Percentiles rank a stretch among this genome's conserved stretches.
Conservation (phyloP, 108 stramenopile genomes). For the Skeletonema grethae region DNA sequence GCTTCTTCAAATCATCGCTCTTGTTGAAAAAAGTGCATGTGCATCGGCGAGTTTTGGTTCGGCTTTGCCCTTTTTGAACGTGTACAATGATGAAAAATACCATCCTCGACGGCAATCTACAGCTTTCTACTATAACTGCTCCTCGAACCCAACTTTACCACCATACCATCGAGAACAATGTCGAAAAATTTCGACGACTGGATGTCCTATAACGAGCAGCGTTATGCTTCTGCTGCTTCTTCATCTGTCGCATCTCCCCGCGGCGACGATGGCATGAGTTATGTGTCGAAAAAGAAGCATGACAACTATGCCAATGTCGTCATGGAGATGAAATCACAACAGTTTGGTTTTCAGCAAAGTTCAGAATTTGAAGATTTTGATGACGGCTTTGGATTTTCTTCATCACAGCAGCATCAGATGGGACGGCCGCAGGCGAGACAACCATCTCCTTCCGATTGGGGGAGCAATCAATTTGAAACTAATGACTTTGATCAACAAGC, state of each 20-base stretch:
- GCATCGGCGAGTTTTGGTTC: too few relatives aligned
- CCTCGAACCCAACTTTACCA: neutral
- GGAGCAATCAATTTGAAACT: neutral
- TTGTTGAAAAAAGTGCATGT: too few relatives aligned
- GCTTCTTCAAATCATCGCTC: too few relatives aligned
- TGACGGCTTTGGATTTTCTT: constrained; percentile 6
- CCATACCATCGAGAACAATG: neutral
- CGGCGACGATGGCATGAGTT: constrained; percentile 43
- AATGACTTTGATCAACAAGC: constrained; percentile 3
- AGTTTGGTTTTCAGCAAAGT: constrained; percentile 7
- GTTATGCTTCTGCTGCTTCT: neutral
- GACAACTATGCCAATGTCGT: constrained; percentile 47
- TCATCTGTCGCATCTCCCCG: constrained; percentile 20
- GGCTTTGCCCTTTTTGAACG: too few relatives aligned
- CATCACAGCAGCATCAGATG: neutral
- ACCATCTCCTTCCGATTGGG: neutral
- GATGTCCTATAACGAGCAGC: neutral
- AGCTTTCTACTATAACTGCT: neutral
- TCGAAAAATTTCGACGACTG: neutral
- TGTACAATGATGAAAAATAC: too few relatives aligned
- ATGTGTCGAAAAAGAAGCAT: constrained; percentile 38
- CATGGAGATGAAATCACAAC: constrained; percentile 43
- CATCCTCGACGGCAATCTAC: too few relatives aligned
- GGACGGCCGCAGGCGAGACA: neutral
- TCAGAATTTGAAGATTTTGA: neutral